phyloP scores from a whole-genome alignment of 192 early-diverging fungal genomes.

The Podila epicladia region DNA sequence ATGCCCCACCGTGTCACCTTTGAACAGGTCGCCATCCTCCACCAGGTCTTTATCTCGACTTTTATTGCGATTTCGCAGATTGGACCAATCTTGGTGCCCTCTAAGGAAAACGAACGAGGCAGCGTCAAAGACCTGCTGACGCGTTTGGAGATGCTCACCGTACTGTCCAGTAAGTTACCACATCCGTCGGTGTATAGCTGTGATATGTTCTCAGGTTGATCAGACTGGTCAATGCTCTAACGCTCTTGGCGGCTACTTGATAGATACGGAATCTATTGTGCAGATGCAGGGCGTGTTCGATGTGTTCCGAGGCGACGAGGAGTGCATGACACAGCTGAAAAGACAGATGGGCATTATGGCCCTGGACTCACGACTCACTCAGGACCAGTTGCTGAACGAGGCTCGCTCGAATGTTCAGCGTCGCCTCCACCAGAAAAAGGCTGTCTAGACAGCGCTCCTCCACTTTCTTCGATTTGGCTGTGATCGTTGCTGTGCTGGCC shows the following conservation, averaged over 20 bases:
- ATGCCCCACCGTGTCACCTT: constrained; percentile 47
- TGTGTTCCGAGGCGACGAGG: constrained; percentile 47
- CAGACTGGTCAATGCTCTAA: neutral
- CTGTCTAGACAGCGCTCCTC: neutral
- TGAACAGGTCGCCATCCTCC: constrained; percentile 54
- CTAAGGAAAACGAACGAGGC: constrained; percentile 34
- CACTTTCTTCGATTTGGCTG: neutral
- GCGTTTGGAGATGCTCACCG: constrained; percentile 48
- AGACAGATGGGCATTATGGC: constrained; percentile 53
- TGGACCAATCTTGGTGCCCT: constrained; percentile 56
- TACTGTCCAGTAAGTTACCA: constrained; percentile 34
- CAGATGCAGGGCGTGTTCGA: constrained; percentile 46
- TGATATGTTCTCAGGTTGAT: neutral
- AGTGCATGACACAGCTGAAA: constrained; percentile 45
- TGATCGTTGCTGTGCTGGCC: constrained; percentile 2
- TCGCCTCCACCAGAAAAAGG: constrained; percentile 26
- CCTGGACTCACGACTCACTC: constrained; percentile 38
- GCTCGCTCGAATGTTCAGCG: constrained; percentile 22
- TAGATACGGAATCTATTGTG: constrained; percentile 44
- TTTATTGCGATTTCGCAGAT: constrained; percentile 59
- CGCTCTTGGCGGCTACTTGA: neutral
- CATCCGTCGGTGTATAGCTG: neutral
- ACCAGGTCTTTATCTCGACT: constrained; percentile 55
- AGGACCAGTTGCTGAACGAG: constrained; percentile 45
- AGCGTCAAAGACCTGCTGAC: constrained; percentile 33